These are phyloP conservation scores for Porcisia hertigi DNA, from an alignment of 208 protist species.

Conservation along the genomic window DNA sequence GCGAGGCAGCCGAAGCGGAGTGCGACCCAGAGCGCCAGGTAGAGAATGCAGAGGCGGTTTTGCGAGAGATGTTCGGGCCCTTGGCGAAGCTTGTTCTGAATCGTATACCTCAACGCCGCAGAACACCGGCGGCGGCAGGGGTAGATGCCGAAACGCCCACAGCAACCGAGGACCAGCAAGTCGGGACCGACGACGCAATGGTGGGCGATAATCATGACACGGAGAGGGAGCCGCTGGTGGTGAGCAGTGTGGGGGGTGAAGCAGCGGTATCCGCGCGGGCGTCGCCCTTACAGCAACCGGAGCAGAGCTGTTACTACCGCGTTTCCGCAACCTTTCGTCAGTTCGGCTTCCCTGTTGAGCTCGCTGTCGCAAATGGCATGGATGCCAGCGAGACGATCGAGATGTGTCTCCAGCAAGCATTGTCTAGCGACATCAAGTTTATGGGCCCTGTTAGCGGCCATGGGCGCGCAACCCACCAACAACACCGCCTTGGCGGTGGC, in stretches of 20 bases:
- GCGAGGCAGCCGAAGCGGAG: background rate
- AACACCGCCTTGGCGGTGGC: constrained; percentile 3
- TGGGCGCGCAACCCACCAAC: constrained; percentile 5
- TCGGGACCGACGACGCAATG: constrained; percentile 16
- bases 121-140: constrained; percentile 13
- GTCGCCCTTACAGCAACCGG: background rate
- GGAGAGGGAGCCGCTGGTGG: background rate
- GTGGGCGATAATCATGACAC: background rate
- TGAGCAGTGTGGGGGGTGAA: background rate
- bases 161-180: constrained; percentile 3
- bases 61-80: constrained; percentile 72
- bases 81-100: constrained; percentile 76
- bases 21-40: constrained; percentile 33
- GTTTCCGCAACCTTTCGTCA: constrained; percentile 80
- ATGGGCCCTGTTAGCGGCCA: constrained; percentile 30
- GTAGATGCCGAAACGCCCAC: constrained; percentile 5
- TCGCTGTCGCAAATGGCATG: constrained; percentile 61
- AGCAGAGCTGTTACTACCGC: constrained; percentile 43
- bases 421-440: constrained; percentile 82
- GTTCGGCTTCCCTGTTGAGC: constrained; percentile 85
- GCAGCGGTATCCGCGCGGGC: background rate
- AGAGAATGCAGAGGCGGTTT: constrained; percentile 46
- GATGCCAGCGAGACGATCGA: constrained; percentile 50
- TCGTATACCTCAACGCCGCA: constrained; percentile 30
- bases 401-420: constrained; percentile 61